Conservation (phyloP, 495 filamentous ascomycete species). For the Neurospora sp. region DNA sequence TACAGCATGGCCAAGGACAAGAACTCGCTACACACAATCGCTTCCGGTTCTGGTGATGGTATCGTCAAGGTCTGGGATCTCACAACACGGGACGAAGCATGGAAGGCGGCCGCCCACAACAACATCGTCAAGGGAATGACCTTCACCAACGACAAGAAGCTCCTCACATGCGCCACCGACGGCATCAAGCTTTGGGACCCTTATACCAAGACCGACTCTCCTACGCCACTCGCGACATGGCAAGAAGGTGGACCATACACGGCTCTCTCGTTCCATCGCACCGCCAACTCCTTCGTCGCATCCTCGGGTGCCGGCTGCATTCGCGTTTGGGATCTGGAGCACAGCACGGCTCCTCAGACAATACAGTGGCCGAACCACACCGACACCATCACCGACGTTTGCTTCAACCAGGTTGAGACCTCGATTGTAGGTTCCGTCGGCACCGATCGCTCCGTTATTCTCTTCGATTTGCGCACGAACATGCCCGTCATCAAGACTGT, state of each 20-base stretch:
- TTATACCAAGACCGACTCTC: slow-evolving; percentile 55
- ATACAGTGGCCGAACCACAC: slow-evolving; percentile 77
- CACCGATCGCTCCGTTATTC: slow-evolving; percentile 73
- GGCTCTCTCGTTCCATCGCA: slow-evolving; percentile 71
- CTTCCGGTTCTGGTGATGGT: slow-evolving; percentile 75
- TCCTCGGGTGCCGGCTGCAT: slow-evolving; percentile 74
- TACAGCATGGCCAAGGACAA: slow-evolving; percentile 63
- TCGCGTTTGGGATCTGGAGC: slow-evolving; percentile 66
- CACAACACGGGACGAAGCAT: slow-evolving; percentile 64
- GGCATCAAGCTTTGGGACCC: slow-evolving; percentile 87
- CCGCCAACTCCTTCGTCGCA: slow-evolving; percentile 58
- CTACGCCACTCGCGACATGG: slow-evolving; percentile 67
- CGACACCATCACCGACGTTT: slow-evolving; percentile 83
- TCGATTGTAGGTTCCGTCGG: slow-evolving; percentile 76
- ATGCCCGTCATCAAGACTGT: slow-evolving; percentile 67
- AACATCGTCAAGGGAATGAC: slow-evolving; percentile 85
- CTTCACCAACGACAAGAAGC: slow-evolving; percentile 74
- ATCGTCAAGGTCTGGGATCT: slow-evolving; percentile 94
- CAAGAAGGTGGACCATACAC: slow-evolving; percentile 76
- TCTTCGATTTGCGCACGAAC: slow-evolving; percentile 74
- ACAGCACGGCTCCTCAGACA: slow-evolving; percentile 66
- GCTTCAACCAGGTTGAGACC: slow-evolving; percentile 92
- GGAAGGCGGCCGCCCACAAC: slow-evolving; percentile 66
- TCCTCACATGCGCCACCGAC: slow-evolving; percentile 86
- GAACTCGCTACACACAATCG: slow-evolving; percentile 56